Evolutionary conservation across 2,329 filamentous ascomycete species (phyloP).

Genomic region (Stachybotrys chlorohalonatus): DNA sequence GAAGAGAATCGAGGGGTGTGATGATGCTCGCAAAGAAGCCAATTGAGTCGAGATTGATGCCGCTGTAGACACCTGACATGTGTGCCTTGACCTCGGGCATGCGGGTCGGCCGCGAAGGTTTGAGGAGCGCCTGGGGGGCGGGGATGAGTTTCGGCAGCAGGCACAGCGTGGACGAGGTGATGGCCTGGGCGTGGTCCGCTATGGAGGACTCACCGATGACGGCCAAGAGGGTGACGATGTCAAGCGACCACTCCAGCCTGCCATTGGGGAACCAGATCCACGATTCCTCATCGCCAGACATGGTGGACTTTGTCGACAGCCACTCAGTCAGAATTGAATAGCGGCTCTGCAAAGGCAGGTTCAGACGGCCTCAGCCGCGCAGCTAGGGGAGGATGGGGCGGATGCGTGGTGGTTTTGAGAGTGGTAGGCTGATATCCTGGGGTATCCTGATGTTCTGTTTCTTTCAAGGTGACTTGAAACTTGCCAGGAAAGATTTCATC

Average conservation of each 20-base stretch:
- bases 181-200: conserved; percentile 46
- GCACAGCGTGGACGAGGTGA: conserved; percentile 49
- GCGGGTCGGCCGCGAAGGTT: conserved; percentile 42
- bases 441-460: too few species aligned
- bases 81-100: conserved; percentile 46
- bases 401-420: too few species aligned
- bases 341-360: too few species aligned
- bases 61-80: conserved; percentile 50
- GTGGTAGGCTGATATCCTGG: too few species aligned
- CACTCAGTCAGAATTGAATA: too few species aligned
- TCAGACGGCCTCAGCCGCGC: too few species aligned
- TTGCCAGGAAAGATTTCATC: too few species aligned
- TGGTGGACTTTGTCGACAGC: neutral
- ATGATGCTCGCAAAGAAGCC: conserved; percentile 56
- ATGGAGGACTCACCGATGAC: conserved; percentile 54
- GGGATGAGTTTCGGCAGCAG: conserved; percentile 52
- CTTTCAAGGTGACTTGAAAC: too few species aligned
- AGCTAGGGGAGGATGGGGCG: too few species aligned
- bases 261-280: conserved; percentile 35
- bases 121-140: conserved; percentile 53
- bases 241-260: conserved; percentile 41
- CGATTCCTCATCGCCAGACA: conserved; percentile 9
- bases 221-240: conserved; percentile 54
- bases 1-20: conserved; percentile 41
- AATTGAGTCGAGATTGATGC: conserved; percentile 42